Evolutionary conservation across 176 grass and related monocot species (phyloP), one percentile per base, ranked within the genome.

Genomic region (Paspalum notatum): DNA sequence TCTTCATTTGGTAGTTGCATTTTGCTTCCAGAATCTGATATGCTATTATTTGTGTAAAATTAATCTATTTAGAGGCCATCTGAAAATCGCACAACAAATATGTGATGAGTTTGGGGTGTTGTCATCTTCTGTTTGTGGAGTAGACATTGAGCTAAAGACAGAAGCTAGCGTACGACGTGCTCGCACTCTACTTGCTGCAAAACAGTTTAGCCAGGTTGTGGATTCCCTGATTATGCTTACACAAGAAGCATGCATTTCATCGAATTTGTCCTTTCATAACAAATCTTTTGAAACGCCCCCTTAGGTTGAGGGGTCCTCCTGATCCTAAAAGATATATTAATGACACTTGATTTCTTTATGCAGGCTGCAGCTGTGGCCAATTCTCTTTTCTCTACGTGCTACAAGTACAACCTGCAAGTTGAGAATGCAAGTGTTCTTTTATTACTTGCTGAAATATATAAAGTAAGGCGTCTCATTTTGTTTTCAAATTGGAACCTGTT

Each of bases 371-470:
- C 72, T 73, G 88, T 99, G 79, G 92, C 92, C 14, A 91, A 86
- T 84, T 85, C 84, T 79, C 92, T 99, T 78, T 98, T 95, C 85
- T 88, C 78, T 90, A 93, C 79, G 51, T 95, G 96, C 88, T 93
- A 95, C 84, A 95, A 93, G 62, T 93, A 93, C 75, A 99, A 90
- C 80, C 91, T 99, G 96, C 90, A 99, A 72, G 84, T 95, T 66
- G 92, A 99, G 72, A 93, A 99, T 84, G 96, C 96, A 57, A 93
- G 86, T 66, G 82, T 99, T 89, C 96, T 99, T 91, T 77, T 95
- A 76, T 88, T 99, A 59, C 90, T 99, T 82, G 88, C 92, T 79
- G 96, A 95, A 91, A 91, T 99, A 87, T 84, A 95, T 55, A 95
- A 86, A 90, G 96, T 93, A 91, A 91, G 66, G 40, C 56, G 60